Evolutionary conservation across 1,284 basidiomycete species (phyloP), one percentile per base, ranked within the genome.

Genomic region (Xerocomus minutiporus): DNA sequence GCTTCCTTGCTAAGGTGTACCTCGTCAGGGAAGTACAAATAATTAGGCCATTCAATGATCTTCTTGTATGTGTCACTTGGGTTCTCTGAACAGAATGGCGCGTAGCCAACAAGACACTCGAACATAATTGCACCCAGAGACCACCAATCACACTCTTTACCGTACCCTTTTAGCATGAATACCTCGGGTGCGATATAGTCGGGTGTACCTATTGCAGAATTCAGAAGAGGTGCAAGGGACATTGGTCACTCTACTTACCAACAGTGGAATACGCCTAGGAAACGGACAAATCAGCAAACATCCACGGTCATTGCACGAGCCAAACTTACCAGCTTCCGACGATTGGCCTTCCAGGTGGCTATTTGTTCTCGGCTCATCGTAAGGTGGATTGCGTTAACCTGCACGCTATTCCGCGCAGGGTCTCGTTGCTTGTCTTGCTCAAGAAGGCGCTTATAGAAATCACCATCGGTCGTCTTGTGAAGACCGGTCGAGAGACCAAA

Each of bases 141-240:
- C 94, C 94, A 97, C 94, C 94, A 97, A 71, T 97, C 95, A 67
- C 94, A 97, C 73, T 97, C 96, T 71, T 97, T 95, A 49, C 94
- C 93, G 63, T 99, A 99, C 3, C 96, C 96, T 67, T 97, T 91
- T 75, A 97, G 89, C 67, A 96, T 74, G 79, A 99, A 99, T 67
- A 99, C 97, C 67, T 99, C 96, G 2, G 96, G 96, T 0, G 97
- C 95, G 62, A 99, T 99, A 79, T 99, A 88, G 49, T 67, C 66
- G 26, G 66, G 66, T 28, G 91, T 67, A 48, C 66, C 65, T 67
- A 25, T 36, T 17, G 23, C 13, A 9, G 3, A 45, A 13, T 40
- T 68, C n/a, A 57, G 46, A 35, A 26, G 32, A 39, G 12, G 20
- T n/a, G 1, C 4, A 3, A 9, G 6, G 2, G 32, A 26, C 9